phyloP scores from a whole-genome alignment of 768 basidiomycete genomes.

The Hygrophorus pudorinus region DNA sequence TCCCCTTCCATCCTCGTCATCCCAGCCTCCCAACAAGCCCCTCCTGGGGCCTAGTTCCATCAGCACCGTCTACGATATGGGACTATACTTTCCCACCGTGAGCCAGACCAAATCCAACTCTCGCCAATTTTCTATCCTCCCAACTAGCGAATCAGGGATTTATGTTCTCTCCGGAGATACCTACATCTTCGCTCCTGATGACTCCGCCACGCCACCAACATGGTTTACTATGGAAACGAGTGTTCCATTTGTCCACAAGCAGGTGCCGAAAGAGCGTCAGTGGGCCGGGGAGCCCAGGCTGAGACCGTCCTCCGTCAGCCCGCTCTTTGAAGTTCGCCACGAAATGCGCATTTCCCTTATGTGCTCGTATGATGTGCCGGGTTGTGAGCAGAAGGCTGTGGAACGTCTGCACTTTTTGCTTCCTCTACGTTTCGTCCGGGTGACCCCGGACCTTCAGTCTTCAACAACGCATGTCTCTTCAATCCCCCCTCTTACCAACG shows the following conservation, averaged over 20 bases:
- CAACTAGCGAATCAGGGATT: slow-evolving; percentile 31
- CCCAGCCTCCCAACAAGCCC: slow-evolving; percentile 57
- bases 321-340: slow-evolving; percentile 50
- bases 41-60: slow-evolving; percentile 49
- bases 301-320: slow-evolving; percentile 38
- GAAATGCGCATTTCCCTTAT: slow-evolving; percentile 41
- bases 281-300: slow-evolving; percentile 31
- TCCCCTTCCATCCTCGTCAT: slow-evolving; percentile 43
- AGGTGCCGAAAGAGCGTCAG: slow-evolving; percentile 16
- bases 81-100: slow-evolving; percentile 22
- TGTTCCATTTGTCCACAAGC: slow-evolving; percentile 34
- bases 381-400: slow-evolving; percentile 20
- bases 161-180: slow-evolving; percentile 42
- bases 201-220: slow-evolving; percentile 21
- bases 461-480: slow-evolving; percentile 24
- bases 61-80: slow-evolving; percentile 40
- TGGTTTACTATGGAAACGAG: slow-evolving; percentile 54
- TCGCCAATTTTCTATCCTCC: slow-evolving; percentile 41
- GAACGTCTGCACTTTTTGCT: slow-evolving; percentile 34
- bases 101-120: slow-evolving; percentile 14
- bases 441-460: slow-evolving; percentile 31
- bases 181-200: slow-evolving; percentile 36
- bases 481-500: slow-evolving; percentile 16
- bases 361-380: slow-evolving; percentile 43
- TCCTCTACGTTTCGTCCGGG: slow-evolving; percentile 39